Evolutionary conservation across 805 yeast species (phyloP).

Genomic region (Wickerhamiella brachini): DNA sequence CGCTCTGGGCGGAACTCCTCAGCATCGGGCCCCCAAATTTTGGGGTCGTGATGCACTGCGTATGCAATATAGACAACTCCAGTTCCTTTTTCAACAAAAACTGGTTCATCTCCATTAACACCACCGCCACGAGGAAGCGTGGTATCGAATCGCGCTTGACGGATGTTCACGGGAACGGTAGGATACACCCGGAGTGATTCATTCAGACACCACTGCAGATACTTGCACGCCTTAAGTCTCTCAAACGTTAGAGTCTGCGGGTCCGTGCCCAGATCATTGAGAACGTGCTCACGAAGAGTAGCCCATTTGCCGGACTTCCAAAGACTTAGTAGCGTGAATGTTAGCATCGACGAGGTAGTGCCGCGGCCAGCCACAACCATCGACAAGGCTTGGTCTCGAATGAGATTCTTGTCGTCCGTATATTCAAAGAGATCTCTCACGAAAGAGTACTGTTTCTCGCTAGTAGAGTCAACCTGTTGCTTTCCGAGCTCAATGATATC

Average conservation of each 20-base stretch:
- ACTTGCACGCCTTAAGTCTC: conserved; percentile 29
- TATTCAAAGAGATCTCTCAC: conserved; percentile 7
- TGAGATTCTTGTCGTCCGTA: conserved; percentile 23
- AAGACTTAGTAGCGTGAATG: conserved; percentile 29
- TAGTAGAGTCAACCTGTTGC: conserved; percentile 3
- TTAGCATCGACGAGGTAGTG: conserved; percentile 32
- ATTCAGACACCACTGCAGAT: conserved; percentile 29
- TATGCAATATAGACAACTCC: conserved; percentile 24
- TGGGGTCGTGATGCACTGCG: conserved; percentile 27
- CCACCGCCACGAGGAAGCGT: conserved; percentile 35
- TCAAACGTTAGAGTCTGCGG: conserved; percentile 23
- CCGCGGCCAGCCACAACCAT: conserved; percentile 34
- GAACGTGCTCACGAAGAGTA: conserved; percentile 18
- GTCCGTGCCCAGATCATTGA: conserved; percentile 3
- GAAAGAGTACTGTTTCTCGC: conserved; percentile 16
- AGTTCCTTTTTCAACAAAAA: conserved; percentile 29
- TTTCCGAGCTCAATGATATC: conserved; percentile 30
- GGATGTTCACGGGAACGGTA: conserved; percentile 32
- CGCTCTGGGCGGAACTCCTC: conserved; percentile 29
- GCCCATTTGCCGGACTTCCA: conserved; percentile 19
- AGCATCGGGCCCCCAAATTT: conserved; percentile 29
- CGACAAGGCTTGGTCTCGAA: conserved; percentile 32
- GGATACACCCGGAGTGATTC: conserved; percentile 34
- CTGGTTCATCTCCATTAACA: conserved; percentile 22
- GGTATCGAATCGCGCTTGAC: conserved; percentile 29